Base-by-base conservation (phyloP, 2,329 filamentous ascomycete species). In the Coleophoma crateriformis region DNA sequence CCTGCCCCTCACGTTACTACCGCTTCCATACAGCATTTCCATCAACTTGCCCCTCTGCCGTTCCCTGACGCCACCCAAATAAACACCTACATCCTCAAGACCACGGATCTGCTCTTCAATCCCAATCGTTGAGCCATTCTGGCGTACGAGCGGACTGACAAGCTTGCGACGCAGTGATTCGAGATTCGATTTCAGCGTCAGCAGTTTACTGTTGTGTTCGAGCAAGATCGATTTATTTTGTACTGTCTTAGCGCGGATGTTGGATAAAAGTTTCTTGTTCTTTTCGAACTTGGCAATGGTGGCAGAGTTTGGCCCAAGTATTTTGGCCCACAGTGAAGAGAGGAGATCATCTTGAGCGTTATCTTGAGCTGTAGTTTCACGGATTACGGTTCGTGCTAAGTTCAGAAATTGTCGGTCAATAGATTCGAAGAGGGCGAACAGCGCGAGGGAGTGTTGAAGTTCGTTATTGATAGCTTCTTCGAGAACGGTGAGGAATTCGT, bases 381-480 rank as follows among this genome's bases (percentile, higher is more conserved):
- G 88, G 49, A 88, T 85, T 10, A 95, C 90, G 5, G 84, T 87
- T 53, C 90, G 85, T 55, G 89, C 89, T 1, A 96, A 78, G 65
- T 94, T 95, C 54, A 90, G 78, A 68, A 96, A 96, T 66, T 95
- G 90, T 47, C 84, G 81, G 69, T 97, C 92, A 58, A 96, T 90
- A 51, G 84, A 81, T 66, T 96, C 90, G 67, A 96, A 96, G n/a
- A 96, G 82, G 3, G 81, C 81, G 67, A 96, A 95, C 13, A 96
- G 81, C 1, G 83, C 80, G 2, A 90, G 80, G 38, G 85, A 87
- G 68, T 92, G 86, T 48, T 84, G 84, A 17, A 96, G 76, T 68
- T 97, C 91, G 56, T 81, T 86, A 60, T 86, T 82, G 66, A 96
- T 95, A 52, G 88, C 87, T 55, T 96, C 90, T 70, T 97, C 92